These are phyloP conservation scores for Clonostachys solani DNA, from an alignment of 2,329 filamentous ascomycete species.

Conservation along the genomic window DNA sequence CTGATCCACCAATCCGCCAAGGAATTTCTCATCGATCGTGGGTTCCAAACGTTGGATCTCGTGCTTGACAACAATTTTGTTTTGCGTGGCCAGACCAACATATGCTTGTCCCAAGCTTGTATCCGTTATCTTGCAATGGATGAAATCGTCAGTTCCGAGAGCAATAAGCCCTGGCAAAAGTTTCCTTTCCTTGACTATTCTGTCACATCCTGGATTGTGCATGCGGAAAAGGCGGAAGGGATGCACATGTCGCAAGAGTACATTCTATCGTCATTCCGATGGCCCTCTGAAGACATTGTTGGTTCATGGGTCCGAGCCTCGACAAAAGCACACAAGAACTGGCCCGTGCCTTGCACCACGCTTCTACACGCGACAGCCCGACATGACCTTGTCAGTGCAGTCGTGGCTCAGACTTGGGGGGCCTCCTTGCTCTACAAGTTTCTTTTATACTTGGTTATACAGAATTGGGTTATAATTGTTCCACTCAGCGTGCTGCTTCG, in stretches of 20 bases:
- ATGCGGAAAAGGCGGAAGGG: not conserved
- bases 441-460: too few species aligned
- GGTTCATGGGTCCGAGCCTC: not conserved
- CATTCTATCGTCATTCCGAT: not conserved
- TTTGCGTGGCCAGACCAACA: not conserved
- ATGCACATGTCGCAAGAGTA: not conserved
- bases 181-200: not conserved
- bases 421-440: too few species aligned
- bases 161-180: not conserved
- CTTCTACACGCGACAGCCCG: too few species aligned
- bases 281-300: not conserved
- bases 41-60: not conserved
- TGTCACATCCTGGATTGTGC: not conserved
- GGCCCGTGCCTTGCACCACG: too few species aligned
- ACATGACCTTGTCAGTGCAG: too few species aligned
- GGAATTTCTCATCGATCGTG: not conserved
- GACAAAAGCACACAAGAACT: not conserved
- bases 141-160: not conserved
- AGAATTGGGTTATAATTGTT: too few species aligned
- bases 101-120: not conserved
- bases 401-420: too few species aligned
- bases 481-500: too few species aligned
- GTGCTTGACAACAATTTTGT: not conserved
- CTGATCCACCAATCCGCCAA: not conserved
- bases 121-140: not conserved